Evolutionary conservation across 169 alveolate genomes (phyloP), one percentile per base, ranked within the genome.

Genomic region (Amoebophrya sp.): DNA sequence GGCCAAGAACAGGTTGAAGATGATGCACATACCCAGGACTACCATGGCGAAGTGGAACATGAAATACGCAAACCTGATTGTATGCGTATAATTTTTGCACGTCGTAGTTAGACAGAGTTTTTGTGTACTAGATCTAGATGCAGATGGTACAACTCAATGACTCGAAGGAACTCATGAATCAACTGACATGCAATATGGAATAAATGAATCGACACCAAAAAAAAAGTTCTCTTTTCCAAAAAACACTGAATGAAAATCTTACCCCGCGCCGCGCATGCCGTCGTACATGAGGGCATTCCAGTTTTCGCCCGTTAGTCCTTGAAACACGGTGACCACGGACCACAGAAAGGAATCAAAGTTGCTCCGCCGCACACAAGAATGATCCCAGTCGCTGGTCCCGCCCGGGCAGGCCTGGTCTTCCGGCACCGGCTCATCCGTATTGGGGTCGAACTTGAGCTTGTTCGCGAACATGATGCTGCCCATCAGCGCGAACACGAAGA

Each of bases 251-350:
- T n/a, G n/a, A n/a, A n/a, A n/a, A n/a, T n/a, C n/a, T 41, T 41
- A 41, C 25, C 95, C 95, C 14, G 54, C 66, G 1, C 94, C 66
- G n/a, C 92, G 40, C 91, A 94, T 90, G 40, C 94, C 89, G 40
- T 94, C 93, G 89, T 92, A 92, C 93, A 95, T 93, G n/a, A 95
- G 29, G 0, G 39, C 39, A 90, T 94, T 95, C 97, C 97, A 95
- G 90, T 94, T 91, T 66, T 95, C 96, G 39, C 94, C 93, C 12
- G 95, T 93, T 53, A 95, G 89, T 18, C 91, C 91, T 92, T 95
- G 93, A 83, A 94, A 92, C 25, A 95, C 95, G 2, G 97, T 94
- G 41, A 95, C 93, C 91, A 96, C 94, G 33, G 97, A 94, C 55
- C 91, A 90, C 47, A 91, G 91, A 90, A 96, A 95, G 29, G 95